A percentile compares a stretch with the other conserved stretches of the same genome.
These are phyloP conservation scores for Echinosophora koreensis DNA, from an alignment of 306 rosid genomes.

Conservation along the genomic window DNA sequence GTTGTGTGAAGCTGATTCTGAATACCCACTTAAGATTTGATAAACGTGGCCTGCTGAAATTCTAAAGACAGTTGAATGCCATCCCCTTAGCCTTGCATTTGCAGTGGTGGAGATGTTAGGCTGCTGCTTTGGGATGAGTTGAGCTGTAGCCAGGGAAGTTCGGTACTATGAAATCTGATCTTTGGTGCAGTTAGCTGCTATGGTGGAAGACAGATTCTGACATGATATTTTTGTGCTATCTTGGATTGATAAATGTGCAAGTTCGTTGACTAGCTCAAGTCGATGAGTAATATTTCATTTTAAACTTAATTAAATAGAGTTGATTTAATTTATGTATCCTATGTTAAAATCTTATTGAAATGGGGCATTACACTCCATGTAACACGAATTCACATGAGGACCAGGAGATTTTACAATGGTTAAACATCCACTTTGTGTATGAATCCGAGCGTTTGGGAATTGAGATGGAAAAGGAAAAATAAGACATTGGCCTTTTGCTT, in stretches of 20 bases:
- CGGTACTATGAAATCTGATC: too few species aligned
- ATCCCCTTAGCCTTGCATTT: not conserved
- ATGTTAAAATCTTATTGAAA: not conserved
- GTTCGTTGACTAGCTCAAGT: not conserved
- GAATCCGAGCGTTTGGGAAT: not conserved
- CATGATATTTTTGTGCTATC: not conserved
- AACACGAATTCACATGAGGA: not conserved
- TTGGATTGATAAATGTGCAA: not conserved
- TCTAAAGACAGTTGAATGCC: not conserved
- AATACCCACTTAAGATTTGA: not conserved
- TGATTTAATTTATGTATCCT: not conserved
- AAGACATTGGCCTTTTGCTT: too few species aligned
- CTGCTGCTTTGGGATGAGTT: too few species aligned
- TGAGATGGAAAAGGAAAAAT: not conserved
- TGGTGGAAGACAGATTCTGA: too few species aligned
- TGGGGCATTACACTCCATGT: not conserved
- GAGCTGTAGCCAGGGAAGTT: constrained; percentile 8
- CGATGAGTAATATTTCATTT: not conserved
- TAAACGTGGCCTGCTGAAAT: not conserved
- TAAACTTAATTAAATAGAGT: not conserved
- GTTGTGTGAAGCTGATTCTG: not conserved
- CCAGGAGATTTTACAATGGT: not conserved
- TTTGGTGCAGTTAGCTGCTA: too few species aligned
- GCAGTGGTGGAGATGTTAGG: not conserved
- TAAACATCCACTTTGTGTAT: not conserved